Conservation (phyloP, 1,139 yeast species). For the Wickerhamiella pararugosa region DNA sequence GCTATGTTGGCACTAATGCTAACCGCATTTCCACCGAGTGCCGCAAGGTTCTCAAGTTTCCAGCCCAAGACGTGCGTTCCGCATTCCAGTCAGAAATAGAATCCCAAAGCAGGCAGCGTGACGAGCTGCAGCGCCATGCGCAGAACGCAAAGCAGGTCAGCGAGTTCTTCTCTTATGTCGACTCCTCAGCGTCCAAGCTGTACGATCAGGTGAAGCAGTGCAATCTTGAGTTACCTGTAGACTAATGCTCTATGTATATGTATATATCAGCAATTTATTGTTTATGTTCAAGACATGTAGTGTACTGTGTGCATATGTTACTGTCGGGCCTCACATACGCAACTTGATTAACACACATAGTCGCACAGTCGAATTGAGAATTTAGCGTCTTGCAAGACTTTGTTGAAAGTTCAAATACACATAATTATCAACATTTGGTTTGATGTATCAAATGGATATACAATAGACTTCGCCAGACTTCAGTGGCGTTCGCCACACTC, state of each 20-base stretch:
- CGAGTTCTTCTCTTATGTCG: conserved; percentile 43
- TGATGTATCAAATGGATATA: too few species aligned
- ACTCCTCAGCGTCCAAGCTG: conserved; percentile 12
- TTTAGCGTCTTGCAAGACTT: too few species aligned
- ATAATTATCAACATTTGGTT: too few species aligned
- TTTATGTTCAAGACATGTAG: too few species aligned
- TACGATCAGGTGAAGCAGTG: neutral
- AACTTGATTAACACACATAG: too few species aligned
- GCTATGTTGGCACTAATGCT: conserved; percentile 67
- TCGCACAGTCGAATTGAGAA: too few species aligned
- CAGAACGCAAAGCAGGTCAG: conserved; percentile 43
- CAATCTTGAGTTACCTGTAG: neutral
- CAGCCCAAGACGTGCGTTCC: conserved; percentile 69
- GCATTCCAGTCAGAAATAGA: conserved; percentile 62
- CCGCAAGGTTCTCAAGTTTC: conserved; percentile 63
- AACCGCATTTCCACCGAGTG: conserved; percentile 70
- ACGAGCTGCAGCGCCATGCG: conserved; percentile 37
- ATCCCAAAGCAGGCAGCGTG: conserved; percentile 44
- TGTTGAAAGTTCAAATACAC: too few species aligned
- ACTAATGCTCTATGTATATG: neutral
- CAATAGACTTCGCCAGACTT: too few species aligned
- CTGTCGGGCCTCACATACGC: too few species aligned
- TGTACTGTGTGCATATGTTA: too few species aligned
- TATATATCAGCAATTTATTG: too few species aligned
- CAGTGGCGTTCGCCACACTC: too few species aligned